Base-by-base conservation (phyloP, 441 rosid genomes). In the Hura crepitans region DNA sequence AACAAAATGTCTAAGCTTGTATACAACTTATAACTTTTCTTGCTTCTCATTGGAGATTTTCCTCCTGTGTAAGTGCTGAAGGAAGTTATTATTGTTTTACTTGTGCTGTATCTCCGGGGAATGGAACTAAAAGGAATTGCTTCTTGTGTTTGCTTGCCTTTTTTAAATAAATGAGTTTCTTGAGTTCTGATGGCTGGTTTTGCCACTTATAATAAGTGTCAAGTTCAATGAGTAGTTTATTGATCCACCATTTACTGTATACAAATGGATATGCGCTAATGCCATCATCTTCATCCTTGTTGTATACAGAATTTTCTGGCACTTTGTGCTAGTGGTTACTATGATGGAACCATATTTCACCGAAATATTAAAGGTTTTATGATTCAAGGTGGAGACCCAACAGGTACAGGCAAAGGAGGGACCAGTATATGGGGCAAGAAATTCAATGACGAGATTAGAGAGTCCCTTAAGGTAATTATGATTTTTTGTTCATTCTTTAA, bases 371-470 rank as follows among this genome's bases (percentile, higher is more conserved):
- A 92, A 75, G 97, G 99, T 42, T 95, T 95, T 77, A 95, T 95
- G 99, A 92, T 95, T 78, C 97, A 95, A 85, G 99, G 97, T 37
- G 98, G 99, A 65, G 99, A 95, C 75, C 99, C 98, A 1, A 92
- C 83, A 0, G 97, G 98, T 15, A 90, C 93, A 0, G 97, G 99
- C 54, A 95, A 95, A 84, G 98, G 99, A 10, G 98, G 97, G 51
- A 92, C 86, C 35, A 95, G 98, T 75, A 95, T 92, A 65, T 95
- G 99, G 99, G 97, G 91, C 65, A 95, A 92, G 84, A 95, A 92
- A 83, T 95, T 89, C 89, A 92, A 86, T 78, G 99, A 95, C 58
- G 98, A 95, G 87, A 90, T 95, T 31, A 80, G 96, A 66, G 99
- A 92, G 74, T 92, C 98, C 76, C 97, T 92, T 69, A 95, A 95